phyloP scores from a whole-genome alignment of 805 yeast genomes.

The Lipomyces sp. region DNA sequence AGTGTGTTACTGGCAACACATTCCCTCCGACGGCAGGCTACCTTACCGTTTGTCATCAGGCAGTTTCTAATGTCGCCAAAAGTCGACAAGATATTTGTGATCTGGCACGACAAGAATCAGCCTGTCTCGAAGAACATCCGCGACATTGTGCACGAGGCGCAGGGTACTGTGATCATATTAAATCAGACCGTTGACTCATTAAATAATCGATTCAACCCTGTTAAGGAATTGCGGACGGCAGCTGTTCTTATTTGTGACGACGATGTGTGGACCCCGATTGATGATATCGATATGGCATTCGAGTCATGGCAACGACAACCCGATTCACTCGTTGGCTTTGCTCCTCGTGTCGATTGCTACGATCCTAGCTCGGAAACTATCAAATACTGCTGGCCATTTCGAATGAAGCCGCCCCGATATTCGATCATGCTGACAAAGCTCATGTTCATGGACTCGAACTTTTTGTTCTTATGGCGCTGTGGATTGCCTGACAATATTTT shows the following conservation, averaged over 20 bases:
- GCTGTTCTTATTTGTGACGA: slow-evolving; percentile 36
- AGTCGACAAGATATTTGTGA: slow-evolving; percentile 33
- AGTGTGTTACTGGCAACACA: slow-evolving; percentile 35
- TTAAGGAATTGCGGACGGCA: slow-evolving; percentile 28
- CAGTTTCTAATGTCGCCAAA: slow-evolving; percentile 29
- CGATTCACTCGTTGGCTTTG: slow-evolving; percentile 36
- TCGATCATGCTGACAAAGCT: slow-evolving; percentile 36
- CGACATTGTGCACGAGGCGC: slow-evolving; percentile 20
- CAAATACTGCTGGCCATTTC: slow-evolving; percentile 35
- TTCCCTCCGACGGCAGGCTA: slow-evolving; percentile 34
- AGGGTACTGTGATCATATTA: slow-evolving; percentile 26
- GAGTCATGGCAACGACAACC: slow-evolving; percentile 36
- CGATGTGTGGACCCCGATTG: slow-evolving; percentile 37
- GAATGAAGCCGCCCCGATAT: slow-evolving; percentile 30
- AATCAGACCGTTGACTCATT: slow-evolving; percentile 35
- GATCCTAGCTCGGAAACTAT: slow-evolving; percentile 21
- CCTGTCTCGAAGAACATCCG: slow-evolving; percentile 29
- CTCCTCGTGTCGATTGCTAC: slow-evolving; percentile 35
- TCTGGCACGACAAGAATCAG: slow-evolving; percentile 35
- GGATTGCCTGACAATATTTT: slow-evolving; percentile 34
- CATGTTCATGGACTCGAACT: slow-evolving; percentile 38
- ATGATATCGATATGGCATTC: slow-evolving; percentile 34
- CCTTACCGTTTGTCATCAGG: slow-evolving; percentile 33
- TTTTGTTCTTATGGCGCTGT: slow-evolving; percentile 36
- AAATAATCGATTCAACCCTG: slow-evolving; percentile 36